Percentiles rank a stretch among this genome's conserved stretches.
These are phyloP conservation scores for Ascochyta viciae-villosae DNA, from an alignment of 2,329 filamentous ascomycete species.

Conservation along the genomic window DNA sequence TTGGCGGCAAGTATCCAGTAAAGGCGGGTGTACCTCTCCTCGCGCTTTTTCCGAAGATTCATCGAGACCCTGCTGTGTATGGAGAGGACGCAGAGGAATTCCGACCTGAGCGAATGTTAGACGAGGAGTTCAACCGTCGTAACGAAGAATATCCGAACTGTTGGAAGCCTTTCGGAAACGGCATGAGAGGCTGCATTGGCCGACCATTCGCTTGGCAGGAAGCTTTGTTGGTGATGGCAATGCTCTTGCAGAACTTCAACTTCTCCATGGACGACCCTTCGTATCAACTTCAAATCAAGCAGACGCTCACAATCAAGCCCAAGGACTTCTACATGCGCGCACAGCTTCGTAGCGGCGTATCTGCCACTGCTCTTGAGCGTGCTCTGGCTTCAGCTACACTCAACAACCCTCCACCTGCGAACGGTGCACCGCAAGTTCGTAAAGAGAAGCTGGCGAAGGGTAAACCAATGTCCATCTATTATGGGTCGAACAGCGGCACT, in stretches of 20 bases:
- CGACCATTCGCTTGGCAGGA: constrained; percentile 64
- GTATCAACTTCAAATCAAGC: constrained; percentile 54
- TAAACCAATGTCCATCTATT: constrained; percentile 47
- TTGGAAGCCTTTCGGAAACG: constrained; percentile 64
- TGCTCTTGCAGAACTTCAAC: constrained; percentile 56
- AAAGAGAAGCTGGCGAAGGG: constrained; percentile 28
- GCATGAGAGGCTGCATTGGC: constrained; percentile 61
- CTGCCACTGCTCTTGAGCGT: constrained; percentile 42
- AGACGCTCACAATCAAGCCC: constrained; percentile 56
- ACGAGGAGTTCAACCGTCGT: constrained; percentile 50
- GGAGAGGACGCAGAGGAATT: constrained; percentile 56
- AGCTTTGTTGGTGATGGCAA: constrained; percentile 53
- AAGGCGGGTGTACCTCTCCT: constrained; percentile 43
- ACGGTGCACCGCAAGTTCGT: constrained; percentile 11
- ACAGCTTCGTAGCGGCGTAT: constrained; percentile 40
- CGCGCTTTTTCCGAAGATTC: constrained; percentile 44
- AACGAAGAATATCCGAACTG: constrained; percentile 50
- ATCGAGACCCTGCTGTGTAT: constrained; percentile 52
- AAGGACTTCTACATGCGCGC: constrained; percentile 50
- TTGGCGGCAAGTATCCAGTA: constrained; percentile 51
- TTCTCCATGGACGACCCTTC: constrained; percentile 53
- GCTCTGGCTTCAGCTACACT: constrained; percentile 32
- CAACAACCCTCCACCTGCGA: constrained; percentile 20
- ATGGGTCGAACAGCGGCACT: constrained; percentile 52
- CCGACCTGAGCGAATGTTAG: constrained; percentile 57